Base-by-base conservation (phyloP, 2,329 filamentous ascomycete species). In the Alternaria triticimaculans region DNA sequence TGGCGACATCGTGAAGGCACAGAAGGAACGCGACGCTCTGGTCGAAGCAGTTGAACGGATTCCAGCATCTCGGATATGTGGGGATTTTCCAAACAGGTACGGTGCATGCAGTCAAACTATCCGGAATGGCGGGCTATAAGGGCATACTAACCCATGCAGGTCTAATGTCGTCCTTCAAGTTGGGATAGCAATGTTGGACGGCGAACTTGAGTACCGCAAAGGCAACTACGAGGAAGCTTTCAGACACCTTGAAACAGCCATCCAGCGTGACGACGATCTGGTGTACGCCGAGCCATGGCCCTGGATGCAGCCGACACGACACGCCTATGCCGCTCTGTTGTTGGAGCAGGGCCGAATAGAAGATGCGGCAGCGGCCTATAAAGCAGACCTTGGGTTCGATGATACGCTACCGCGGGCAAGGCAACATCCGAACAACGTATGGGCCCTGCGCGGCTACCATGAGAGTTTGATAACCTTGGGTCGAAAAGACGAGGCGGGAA, bases 281-380 rank as follows among this genome's bases (percentile, higher is more conserved):
- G 88, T 87, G 0, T 93, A 92, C 64, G 89, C 90, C 53, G 91
- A 94, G 74, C 91, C 91, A 0, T 93, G 90, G 90, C 89, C 89
- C 0, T 93, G 91, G 90, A 92, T 93, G 90, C 89, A 92, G 73
- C 91, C 91, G 0, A 87, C 88, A 0, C 83, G 90, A 4, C 91
- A 93, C 76, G 90, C 90, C 0, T 90, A 90, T 55, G 90, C 88
- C 2, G 91, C 90, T 0, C 81, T 94, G 4, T 75, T 92, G 28
- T 82, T 92, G 12, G 91, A 93, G 72, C 90, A 91, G 71, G 87
- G 86, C n/a, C 68, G 64, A 15, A 65, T 81, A 6, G 74, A 80
- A 57, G 78, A 82, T 55, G 81, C 82, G 6, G 71, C 74, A 14
- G 67, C 71, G 9, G 76, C 76, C 11, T 82, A 82, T 48, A 75